These are phyloP conservation scores for Candida vartiovaarae DNA, from an alignment of 805 yeast genomes.

Conservation along the genomic window DNA sequence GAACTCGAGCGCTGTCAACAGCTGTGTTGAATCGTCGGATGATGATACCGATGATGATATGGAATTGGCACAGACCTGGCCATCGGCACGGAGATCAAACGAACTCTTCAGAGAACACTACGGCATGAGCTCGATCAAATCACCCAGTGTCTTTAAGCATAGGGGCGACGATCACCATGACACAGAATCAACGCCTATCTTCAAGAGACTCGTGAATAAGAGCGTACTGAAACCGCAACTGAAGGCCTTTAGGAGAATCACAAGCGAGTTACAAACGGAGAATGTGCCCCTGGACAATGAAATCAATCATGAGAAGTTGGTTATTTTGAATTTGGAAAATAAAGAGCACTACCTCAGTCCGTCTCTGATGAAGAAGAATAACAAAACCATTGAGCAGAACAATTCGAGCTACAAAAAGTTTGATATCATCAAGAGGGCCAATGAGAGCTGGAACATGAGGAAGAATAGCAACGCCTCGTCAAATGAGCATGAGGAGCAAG, in stretches of 20 bases:
- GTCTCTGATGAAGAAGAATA: conserved; percentile 1
- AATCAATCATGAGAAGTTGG: conserved; percentile 22
- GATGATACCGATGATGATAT: conserved; percentile 13
- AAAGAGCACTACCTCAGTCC: conserved; percentile 12
- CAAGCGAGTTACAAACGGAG: conserved; percentile 20
- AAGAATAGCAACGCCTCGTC: conserved; percentile 5
- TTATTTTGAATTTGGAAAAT: conserved; percentile 18
- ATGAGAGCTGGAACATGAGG: conserved; percentile 23
- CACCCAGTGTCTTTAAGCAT: conserved; percentile 7
- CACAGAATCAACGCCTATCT: conserved; percentile 17
- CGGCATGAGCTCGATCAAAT: conserved; percentile 7
- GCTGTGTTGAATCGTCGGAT: conserved; percentile 4
- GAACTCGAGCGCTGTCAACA: conserved; percentile 4
- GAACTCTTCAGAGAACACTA: conserved; percentile 9
- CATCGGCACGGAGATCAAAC: conserved; percentile 5
- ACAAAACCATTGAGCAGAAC: conserved; percentile 2
- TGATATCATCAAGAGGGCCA: conserved; percentile 23
- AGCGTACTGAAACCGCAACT: conserved; percentile 21
- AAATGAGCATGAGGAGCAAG: conserved; percentile 1
- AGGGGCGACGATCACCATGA: neutral
- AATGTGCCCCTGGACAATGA: conserved; percentile 20
- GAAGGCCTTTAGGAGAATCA: conserved; percentile 21
- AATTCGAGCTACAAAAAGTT: conserved; percentile 13
- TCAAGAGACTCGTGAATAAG: conserved; percentile 21
- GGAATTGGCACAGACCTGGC: conserved; percentile 4